These are phyloP conservation scores for Solanum tarapatanum DNA, from an alignment of 257 asterid genomes.

Conservation along the genomic window DNA sequence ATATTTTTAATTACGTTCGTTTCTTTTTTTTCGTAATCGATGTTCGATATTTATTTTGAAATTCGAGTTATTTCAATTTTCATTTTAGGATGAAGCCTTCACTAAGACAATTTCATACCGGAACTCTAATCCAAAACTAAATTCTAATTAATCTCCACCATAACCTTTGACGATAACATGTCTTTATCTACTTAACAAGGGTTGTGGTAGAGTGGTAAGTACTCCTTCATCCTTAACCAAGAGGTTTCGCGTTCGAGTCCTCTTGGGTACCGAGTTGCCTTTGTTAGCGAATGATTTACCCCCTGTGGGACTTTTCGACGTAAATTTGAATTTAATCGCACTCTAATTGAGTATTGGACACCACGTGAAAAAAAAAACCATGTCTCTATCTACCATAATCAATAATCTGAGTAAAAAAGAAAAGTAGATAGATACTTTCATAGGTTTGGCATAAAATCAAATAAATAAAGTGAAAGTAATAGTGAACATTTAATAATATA, in stretches of 20 bases:
- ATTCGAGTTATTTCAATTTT: not conserved
- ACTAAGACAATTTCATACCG: not conserved
- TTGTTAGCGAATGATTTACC: too few relatives aligned
- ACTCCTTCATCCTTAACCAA: too few relatives aligned
- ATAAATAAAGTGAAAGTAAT: not conserved
- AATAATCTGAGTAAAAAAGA: not conserved
- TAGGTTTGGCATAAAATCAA: not conserved
- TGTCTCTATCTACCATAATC: not conserved
- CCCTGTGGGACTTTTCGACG: fast-evolving
- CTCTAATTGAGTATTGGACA: too few relatives aligned
- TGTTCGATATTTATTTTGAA: not conserved
- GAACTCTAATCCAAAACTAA: not conserved
- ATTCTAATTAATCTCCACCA: not conserved
- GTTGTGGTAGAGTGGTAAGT: not conserved
- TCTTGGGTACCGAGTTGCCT: too few relatives aligned
- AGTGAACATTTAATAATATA: not conserved
- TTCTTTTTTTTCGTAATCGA: not conserved
- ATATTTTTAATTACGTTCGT: not conserved
- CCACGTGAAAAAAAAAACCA: not conserved
- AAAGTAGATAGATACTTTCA: not conserved
- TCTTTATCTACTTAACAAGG: not conserved
- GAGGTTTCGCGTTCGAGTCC: not conserved
- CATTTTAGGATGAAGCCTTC: not conserved
- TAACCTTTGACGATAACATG: not conserved
- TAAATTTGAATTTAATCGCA: too few relatives aligned